These are phyloP conservation scores for Hypoxylon sp. DNA, from an alignment of 2,329 filamentous ascomycete genomes.

Conservation along the genomic window DNA sequence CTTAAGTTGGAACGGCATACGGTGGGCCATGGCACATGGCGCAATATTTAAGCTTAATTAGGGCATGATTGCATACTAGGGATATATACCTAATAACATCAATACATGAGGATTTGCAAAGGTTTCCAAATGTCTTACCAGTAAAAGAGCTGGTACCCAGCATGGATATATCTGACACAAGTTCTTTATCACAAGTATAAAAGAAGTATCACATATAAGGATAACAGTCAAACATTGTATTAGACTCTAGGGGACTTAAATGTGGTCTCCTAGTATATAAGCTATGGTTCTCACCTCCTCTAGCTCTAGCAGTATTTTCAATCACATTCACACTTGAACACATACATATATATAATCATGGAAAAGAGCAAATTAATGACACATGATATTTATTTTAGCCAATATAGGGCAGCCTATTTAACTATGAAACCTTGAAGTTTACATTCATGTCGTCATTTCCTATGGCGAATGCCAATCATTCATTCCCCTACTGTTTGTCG, in stretches of 20 bases:
- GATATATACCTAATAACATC: too few species aligned
- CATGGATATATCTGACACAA: background rate
- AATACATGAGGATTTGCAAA: too few species aligned
- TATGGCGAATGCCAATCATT: background rate
- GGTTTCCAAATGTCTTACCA: background rate
- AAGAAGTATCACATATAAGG: background rate
- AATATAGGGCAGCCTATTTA: background rate
- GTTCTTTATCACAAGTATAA: background rate
- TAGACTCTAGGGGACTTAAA: background rate
- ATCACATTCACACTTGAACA: background rate
- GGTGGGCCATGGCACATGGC: too few species aligned
- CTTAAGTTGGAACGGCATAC: background rate
- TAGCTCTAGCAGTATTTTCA: background rate
- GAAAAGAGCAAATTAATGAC: too few species aligned
- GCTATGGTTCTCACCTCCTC: background rate
- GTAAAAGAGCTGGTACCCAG: background rate
- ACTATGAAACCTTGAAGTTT: background rate
- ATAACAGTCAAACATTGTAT: background rate
- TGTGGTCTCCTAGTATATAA: background rate
- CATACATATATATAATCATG: background rate
- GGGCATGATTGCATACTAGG: too few species aligned
- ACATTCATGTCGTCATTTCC: background rate
- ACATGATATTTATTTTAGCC: background rate
- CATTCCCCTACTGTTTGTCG: background rate
- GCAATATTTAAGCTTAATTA: background rate